Evolutionary conservation across 2,329 filamentous ascomycete species (phyloP).

Genomic region (Colletotrichum endophyticum): DNA sequence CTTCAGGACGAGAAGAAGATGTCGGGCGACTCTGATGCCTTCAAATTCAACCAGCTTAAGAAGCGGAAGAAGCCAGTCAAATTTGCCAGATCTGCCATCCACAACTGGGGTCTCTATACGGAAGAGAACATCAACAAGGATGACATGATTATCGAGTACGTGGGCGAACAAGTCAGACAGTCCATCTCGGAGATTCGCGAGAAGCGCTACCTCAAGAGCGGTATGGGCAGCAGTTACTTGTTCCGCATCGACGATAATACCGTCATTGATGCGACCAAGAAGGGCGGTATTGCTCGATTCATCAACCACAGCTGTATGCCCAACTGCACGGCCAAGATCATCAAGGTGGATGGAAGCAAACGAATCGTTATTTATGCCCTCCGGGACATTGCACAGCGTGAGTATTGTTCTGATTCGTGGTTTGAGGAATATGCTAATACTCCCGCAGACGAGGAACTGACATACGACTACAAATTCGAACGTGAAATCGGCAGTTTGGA

Average conservation of each 20-base stretch:
- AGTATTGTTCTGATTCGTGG: slow-evolving; percentile 41
- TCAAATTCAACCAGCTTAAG: slow-evolving; percentile 98
- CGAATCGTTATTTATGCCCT: slow-evolving; percentile 98
- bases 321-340: slow-evolving; percentile 99
- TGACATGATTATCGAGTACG: slow-evolving; percentile 99
- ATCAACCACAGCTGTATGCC: slow-evolving; percentile 99
- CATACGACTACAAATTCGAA: slow-evolving; percentile 99
- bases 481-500: slow-evolving; percentile 94
- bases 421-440: slow-evolving; percentile 24
- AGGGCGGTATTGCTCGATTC: slow-evolving; percentile 96
- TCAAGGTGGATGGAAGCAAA: slow-evolving; percentile 97
- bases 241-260: slow-evolving; percentile 98
- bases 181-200: slow-evolving; percentile 97
- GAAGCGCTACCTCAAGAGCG: slow-evolving; percentile 89
- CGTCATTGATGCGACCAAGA: slow-evolving; percentile 97
- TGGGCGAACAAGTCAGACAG: slow-evolving; percentile 95
- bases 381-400: slow-evolving; percentile 93
- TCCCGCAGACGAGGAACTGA: slow-evolving; percentile 89
- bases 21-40: slow-evolving; percentile 84
- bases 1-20: slow-evolving; percentile 94
- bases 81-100: slow-evolving; percentile 95
- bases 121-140: slow-evolving; percentile 97
- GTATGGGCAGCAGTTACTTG: slow-evolving; percentile 95
- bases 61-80: slow-evolving; percentile 99
- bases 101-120: slow-evolving; percentile 98